These are phyloP conservation scores for Batkoa obscura DNA, from an alignment of 371 early-diverging fungal genomes.

Conservation along the genomic window DNA sequence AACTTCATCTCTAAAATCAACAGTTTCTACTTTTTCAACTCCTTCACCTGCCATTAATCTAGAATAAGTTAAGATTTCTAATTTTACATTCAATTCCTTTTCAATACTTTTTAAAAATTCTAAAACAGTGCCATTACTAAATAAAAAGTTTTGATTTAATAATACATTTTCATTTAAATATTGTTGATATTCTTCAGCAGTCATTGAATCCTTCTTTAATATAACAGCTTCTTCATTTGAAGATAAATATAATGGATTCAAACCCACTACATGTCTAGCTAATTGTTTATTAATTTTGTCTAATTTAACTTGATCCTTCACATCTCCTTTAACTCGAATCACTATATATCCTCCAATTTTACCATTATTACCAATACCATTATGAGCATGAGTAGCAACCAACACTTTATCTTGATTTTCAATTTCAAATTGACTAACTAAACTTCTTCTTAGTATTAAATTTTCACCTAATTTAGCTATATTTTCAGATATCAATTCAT, in stretches of 20 bases:
- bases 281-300: too few relatives aligned
- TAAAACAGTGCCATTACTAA: conserved; percentile 52
- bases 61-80: conserved; percentile 35
- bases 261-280: conserved; percentile 64
- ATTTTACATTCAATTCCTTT: conserved; percentile 16
- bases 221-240: conserved; percentile 15
- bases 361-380: conserved; percentile 34
- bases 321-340: conserved; percentile 21
- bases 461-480: conserved; percentile 82
- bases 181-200: conserved; percentile 24
- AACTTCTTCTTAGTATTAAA: conserved; percentile 51
- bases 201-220: conserved; percentile 17
- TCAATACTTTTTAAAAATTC: conserved; percentile 29
- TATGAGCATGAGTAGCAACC: conserved; percentile 47
- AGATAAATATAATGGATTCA: conserved; percentile 31
- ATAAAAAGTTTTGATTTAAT: conserved; percentile 48
- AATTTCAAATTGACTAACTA: conserved; percentile 10
- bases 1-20: conserved; percentile 64
- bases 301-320: too few relatives aligned
- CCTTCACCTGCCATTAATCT: conserved; percentile 76
- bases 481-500: conserved; percentile 39
- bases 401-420: conserved; percentile 7
- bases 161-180: conserved; percentile 36
- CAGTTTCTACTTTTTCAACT: conserved; percentile 40
- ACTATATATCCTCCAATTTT: conserved; percentile 53